Evolutionary conservation across 2,329 filamentous ascomycete genomes (phyloP).

Genomic region (Chrysoporthe cubensis): DNA sequence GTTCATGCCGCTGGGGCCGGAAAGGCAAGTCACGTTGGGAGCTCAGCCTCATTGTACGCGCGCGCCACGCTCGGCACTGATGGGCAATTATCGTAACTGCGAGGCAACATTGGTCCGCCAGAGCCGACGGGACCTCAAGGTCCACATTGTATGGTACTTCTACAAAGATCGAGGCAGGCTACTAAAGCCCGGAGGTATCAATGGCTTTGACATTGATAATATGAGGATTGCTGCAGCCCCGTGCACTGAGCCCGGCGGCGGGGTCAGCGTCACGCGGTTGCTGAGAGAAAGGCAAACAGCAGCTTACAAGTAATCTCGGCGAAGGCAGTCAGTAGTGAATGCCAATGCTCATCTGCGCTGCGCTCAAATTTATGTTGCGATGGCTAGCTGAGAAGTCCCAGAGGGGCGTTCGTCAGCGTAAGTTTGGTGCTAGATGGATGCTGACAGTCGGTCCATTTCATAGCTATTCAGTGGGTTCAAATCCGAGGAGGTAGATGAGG

Average conservation of each 20-base stretch:
- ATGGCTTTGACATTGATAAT: not conserved
- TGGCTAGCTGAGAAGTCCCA: no score
- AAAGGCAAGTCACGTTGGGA: not conserved
- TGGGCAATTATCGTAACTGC: not conserved
- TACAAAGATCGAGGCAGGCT: not conserved
- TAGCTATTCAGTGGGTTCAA: no score
- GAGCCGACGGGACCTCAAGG: not conserved
- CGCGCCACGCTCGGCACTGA: not conserved
- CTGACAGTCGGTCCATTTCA: no score
- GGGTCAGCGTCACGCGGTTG: not conserved
- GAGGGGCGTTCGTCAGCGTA: no score
- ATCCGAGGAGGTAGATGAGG: no score
- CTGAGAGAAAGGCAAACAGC: not conserved
- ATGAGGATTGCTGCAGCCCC: conserved; percentile 1
- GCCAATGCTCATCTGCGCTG: not conserved
- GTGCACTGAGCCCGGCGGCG: not conserved
- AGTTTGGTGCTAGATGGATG: no score
- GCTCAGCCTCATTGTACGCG: conserved; percentile 7
- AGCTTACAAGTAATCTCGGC: not conserved
- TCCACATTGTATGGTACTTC: not conserved
- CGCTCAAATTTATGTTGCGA: no score
- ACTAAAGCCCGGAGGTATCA: not conserved
- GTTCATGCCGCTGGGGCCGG: not conserved
- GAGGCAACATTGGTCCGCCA: not conserved
- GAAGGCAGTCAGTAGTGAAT: no score